A percentile compares a stretch with the other conserved stretches of the same genome.
Conservation (phyloP, 2,329 filamentous ascomycete genomes). For the Fusarium compactum region DNA sequence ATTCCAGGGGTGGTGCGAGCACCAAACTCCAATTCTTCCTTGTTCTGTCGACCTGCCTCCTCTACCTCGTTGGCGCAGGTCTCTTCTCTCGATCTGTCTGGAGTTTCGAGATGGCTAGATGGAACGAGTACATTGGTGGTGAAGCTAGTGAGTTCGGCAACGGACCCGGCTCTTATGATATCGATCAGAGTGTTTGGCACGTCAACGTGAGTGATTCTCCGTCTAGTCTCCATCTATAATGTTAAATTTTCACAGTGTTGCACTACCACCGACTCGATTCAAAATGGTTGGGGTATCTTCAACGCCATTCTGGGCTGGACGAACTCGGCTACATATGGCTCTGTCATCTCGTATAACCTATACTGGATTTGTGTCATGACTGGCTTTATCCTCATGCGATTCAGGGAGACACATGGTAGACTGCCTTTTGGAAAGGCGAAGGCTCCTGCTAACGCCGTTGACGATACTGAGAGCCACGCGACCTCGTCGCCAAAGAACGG, state of each 20-base stretch:
- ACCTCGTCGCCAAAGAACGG: constrained; percentile 43
- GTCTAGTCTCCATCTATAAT: background rate
- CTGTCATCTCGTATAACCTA: constrained; percentile 86
- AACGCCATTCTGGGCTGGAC: constrained; percentile 89
- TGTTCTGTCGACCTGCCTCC: constrained; percentile 82
- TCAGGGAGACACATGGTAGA: constrained; percentile 69
- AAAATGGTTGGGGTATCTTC: constrained; percentile 88
- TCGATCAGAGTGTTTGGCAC: constrained; percentile 83
- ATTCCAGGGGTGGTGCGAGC: constrained; percentile 56
- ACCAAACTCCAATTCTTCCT: constrained; percentile 76
- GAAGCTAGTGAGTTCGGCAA: constrained; percentile 62
- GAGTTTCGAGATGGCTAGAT: constrained; percentile 77
- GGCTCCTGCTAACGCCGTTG: constrained; percentile 29
- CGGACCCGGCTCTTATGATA: constrained; percentile 83
- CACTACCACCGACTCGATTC: constrained; percentile 76
- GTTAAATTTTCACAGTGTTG: constrained; percentile 68
- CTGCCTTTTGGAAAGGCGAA: constrained; percentile 60
- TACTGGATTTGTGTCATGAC: constrained; percentile 87
- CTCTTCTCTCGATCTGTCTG: constrained; percentile 83
- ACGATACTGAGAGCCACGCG: constrained; percentile 47
- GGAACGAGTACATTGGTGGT: constrained; percentile 73
- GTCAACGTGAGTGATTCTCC: constrained; percentile 70
- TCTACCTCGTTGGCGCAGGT: constrained; percentile 87
- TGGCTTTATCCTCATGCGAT: constrained; percentile 73
- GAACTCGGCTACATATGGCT: constrained; percentile 89